Conservation (phyloP, 495 filamentous ascomycete species). For the Aspergillus wentii region DNA sequence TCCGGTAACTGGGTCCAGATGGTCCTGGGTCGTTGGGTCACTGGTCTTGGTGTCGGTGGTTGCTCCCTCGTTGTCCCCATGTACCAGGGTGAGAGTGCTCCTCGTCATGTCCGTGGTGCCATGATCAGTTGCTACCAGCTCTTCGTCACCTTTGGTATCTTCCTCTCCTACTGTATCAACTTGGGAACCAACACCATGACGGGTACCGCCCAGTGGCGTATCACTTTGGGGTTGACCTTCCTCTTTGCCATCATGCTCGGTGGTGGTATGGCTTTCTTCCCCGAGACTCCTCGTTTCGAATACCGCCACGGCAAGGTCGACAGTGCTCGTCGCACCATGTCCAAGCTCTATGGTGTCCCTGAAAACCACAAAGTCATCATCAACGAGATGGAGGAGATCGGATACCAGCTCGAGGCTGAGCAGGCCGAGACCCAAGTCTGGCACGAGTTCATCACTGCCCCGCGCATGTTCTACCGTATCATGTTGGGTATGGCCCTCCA, state of each 20-base stretch:
- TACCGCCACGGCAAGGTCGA: conserved; percentile 61
- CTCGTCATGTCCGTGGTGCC: conserved; percentile 60
- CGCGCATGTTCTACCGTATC: conserved; percentile 69
- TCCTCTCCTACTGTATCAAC: conserved; percentile 75
- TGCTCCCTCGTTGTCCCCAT: conserved; percentile 68
- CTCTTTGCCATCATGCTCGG: conserved; percentile 70
- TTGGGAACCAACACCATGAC: conserved; percentile 56
- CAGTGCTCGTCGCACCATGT: conserved; percentile 60
- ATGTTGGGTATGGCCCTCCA: conserved; percentile 64
- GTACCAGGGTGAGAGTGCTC: conserved; percentile 68
- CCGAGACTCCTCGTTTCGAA: conserved; percentile 65
- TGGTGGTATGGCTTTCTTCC: conserved; percentile 65
- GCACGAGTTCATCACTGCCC: conserved; percentile 65
- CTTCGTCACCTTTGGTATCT: conserved; percentile 84
- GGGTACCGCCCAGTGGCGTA: conserved; percentile 62
- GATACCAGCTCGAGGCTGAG: conserved; percentile 54
- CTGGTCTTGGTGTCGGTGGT: conserved; percentile 64
- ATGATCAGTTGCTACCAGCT: conserved; percentile 75
- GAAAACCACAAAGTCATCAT: conserved; percentile 58
- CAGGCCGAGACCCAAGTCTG: conserved; percentile 53
- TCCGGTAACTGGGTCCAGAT: conserved; percentile 48
- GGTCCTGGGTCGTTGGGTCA: conserved; percentile 53
- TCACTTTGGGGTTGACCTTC: conserved; percentile 73
- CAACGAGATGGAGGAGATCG: conserved; percentile 61
- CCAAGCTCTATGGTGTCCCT: conserved; percentile 65